A percentile compares a stretch with the other conserved stretches of the same genome.
Conservation (phyloP, 305 asterid genomes). For the Solanum hybrid region DNA sequence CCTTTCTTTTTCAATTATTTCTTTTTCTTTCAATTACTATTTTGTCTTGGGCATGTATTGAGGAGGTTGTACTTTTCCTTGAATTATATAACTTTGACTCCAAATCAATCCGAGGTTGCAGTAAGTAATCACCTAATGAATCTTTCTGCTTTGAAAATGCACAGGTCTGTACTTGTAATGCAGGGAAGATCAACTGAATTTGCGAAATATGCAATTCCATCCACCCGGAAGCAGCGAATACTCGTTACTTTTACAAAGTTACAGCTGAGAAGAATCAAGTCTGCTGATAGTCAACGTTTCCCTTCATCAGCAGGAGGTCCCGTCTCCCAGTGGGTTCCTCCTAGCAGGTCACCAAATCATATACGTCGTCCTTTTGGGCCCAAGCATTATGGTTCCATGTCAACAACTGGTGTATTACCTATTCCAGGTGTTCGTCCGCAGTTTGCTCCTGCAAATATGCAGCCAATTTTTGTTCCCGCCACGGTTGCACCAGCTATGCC, state of each 20-base stretch:
- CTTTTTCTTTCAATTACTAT: background rate
- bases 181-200: constrained; percentile 70
- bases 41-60: background rate
- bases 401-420: constrained; percentile 33
- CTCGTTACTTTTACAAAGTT: constrained; percentile 61
- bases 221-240: constrained; percentile 54
- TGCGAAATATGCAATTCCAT: constrained; percentile 60
- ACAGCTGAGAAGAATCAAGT: constrained; percentile 36
- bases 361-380: constrained; percentile 32
- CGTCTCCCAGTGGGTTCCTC: constrained; percentile 49
- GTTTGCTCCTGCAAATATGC: constrained; percentile 40
- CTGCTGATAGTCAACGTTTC: constrained; percentile 23
- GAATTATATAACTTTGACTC: background rate
- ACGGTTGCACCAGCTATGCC: constrained; percentile 44
- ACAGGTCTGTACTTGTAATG: constrained; percentile 63
- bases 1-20: background rate
- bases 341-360: constrained; percentile 49
- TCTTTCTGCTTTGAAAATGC: background rate
- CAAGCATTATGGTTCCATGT: constrained; percentile 37
- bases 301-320: constrained; percentile 23
- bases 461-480: constrained; percentile 44
- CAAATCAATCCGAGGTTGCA: background rate
- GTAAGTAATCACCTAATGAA: background rate
- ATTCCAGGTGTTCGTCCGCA: constrained; percentile 31
- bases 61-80: background rate